Evolutionary conservation across 352 stramenopile genomes (phyloP), one percentile per base, ranked within the genome.

Genomic region (Aphanomyces euteiches): DNA sequence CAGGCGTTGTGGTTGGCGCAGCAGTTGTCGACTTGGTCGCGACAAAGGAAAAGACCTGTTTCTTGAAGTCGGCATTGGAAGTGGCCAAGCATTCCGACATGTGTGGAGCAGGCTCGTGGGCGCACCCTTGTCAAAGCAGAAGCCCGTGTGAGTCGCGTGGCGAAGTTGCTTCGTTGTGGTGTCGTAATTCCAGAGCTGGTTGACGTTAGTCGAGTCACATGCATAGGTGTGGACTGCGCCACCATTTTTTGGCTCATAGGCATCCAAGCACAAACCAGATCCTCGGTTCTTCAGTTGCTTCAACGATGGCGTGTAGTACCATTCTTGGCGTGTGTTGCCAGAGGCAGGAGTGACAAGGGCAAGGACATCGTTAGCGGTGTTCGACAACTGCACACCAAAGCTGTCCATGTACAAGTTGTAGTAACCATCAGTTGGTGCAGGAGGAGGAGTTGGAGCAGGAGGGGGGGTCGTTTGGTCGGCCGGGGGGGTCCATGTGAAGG

Each of bases 121-220:
- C 28, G n/a, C 19, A 17, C 60, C 60, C 6, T 56, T 73, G 72
- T 90, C 82, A 0, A 92, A 71, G 41, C 84, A 92, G 53, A 90
- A 80, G 19, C 75, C 77, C n/a, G 70, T 57, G 72, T 87, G 75
- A 7, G 57, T 79, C 2, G 54, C 73, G 47, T 90, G 80, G 36
- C 72, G 76, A 0, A 91, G 69, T 60, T 78, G 72, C 0, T 77
- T 73, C 2, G 84, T 86, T 1, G 72, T 28, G 21, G 72, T 72
- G n/a, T 91, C 78, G 56, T 78, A 87, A 39, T 50, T 75, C 82
- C 82, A 91, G 59, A 88, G 87, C 72, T 91, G 84, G 74, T 91
- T 90, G n/a, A 12, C 28, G 63, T 89, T 79, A 15, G 68, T 73
- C 28, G 83, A 76, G 28, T 85, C 74, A 61, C 84, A 91, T 21